Conservation (phyloP, 2,329 filamentous ascomycete genomes). For the Cercospora beticola region DNA sequence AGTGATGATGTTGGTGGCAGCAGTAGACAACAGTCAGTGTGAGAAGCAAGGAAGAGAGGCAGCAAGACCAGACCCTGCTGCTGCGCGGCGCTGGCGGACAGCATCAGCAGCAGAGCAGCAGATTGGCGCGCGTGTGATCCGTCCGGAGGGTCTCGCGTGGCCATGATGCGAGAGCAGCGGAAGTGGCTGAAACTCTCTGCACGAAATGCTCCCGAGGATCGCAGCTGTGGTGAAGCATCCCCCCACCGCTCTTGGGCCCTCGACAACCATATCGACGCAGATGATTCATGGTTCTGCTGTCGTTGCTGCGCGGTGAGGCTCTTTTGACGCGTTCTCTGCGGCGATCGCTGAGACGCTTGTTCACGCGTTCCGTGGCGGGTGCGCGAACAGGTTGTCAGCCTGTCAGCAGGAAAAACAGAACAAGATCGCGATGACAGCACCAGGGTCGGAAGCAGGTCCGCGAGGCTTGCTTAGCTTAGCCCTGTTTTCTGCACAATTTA, state of each 20-base stretch:
- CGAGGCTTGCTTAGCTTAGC: neutral
- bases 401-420: too few relatives aligned
- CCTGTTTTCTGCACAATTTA: neutral
- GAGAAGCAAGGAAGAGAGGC: neutral
- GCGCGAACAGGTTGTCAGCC: too few relatives aligned
- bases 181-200: slow-evolving; percentile 1
- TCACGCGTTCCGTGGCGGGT: too few relatives aligned
- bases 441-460: too few relatives aligned
- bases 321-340: neutral
- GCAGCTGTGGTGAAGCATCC: neutral
- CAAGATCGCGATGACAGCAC: too few relatives aligned
- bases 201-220: neutral
- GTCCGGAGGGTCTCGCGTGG: neutral
- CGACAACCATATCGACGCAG: neutral
- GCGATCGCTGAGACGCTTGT: too few relatives aligned
- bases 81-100: neutral
- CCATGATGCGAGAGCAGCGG: neutral
- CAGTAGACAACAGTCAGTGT: neutral
- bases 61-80: neutral
- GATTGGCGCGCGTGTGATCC: neutral
- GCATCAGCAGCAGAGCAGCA: neutral
- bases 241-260: neutral
- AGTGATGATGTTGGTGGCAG: neutral
- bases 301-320: neutral
- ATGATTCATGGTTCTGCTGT: neutral